Percentiles rank a stretch among this genome's conserved stretches.
phyloP scores from a whole-genome alignment of 108 stramenopile species.

The Poteriospumella lacustris region DNA sequence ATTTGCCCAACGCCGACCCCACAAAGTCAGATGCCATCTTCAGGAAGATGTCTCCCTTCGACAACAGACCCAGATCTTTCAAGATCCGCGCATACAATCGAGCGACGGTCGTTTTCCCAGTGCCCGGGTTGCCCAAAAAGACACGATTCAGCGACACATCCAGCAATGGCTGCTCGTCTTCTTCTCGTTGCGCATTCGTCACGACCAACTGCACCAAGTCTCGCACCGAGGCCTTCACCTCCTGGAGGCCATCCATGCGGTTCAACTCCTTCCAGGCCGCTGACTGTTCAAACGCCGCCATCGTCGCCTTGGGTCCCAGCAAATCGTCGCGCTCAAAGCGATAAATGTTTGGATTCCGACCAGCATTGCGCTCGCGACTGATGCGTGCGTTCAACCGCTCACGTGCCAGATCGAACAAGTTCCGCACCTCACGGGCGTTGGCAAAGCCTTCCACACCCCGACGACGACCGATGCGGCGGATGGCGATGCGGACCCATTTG shows the following conservation, averaged over 20 bases:
- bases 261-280: constrained; percentile 27
- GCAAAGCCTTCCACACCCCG: constrained; percentile 40
- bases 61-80: constrained; percentile 60
- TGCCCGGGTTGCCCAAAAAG: constrained; percentile 88
- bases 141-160: constrained; percentile 54
- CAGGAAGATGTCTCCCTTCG: constrained; percentile 61
- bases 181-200: constrained; percentile 41
- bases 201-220: constrained; percentile 34
- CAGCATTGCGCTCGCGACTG: too few species aligned
- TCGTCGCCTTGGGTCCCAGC: not conserved
- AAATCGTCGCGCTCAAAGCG: not conserved
- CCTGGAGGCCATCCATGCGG: constrained; percentile 37
- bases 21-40: constrained; percentile 64
- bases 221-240: constrained; percentile 36
- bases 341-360: not conserved
- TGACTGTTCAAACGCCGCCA: constrained; percentile 16
- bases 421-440: constrained; percentile 44
- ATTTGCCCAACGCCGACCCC: constrained; percentile 32
- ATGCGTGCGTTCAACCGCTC: not conserved
- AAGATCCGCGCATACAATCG: constrained; percentile 78
- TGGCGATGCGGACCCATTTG: constrained; percentile 40
- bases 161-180: not conserved
- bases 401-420: constrained; percentile 31
- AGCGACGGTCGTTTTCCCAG: constrained; percentile 91
- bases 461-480: constrained; percentile 34